phyloP scores from a whole-genome alignment of 805 yeast genomes.

The Cyberlindnera maritima region DNA sequence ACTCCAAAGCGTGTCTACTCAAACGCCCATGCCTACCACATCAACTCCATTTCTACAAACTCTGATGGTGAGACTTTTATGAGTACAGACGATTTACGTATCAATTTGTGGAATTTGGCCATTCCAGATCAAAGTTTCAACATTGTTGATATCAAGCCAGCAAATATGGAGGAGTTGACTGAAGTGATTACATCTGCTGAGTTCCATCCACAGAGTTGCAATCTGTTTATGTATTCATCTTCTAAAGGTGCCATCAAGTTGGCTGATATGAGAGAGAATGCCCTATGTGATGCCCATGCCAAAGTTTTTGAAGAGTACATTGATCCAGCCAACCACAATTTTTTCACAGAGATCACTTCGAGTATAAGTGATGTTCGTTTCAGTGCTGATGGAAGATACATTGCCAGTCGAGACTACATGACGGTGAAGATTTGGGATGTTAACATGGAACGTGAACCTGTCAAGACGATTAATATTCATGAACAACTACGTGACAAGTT shows the following conservation, averaged over 20 bases:
- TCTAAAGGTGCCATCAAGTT: conserved; percentile 94
- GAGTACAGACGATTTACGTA: conserved; percentile 89
- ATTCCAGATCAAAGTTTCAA: conserved; percentile 94
- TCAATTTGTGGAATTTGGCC: conserved; percentile 92
- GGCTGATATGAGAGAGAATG: conserved; percentile 94
- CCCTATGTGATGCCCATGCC: conserved; percentile 88
- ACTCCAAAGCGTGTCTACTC: conserved; percentile 88
- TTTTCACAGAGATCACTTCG: conserved; percentile 95
- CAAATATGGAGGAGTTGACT: conserved; percentile 97
- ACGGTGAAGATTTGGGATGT: conserved; percentile 98
- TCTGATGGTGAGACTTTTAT: conserved; percentile 95
- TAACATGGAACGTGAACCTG: conserved; percentile 93
- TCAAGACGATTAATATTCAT: conserved; percentile 92
- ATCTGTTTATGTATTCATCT: conserved; percentile 90
- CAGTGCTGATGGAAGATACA: conserved; percentile 87
- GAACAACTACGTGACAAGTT: conserved; percentile 89
- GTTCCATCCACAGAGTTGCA: conserved; percentile 92
- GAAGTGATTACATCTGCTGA: conserved; percentile 97
- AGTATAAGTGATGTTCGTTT: conserved; percentile 93
- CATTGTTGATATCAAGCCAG: conserved; percentile 96
- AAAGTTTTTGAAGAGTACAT: conserved; percentile 87
- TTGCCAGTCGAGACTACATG: conserved; percentile 96
- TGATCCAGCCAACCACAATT: conserved; percentile 90
- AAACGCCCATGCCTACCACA: conserved; percentile 98
- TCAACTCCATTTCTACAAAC: conserved; percentile 91